Conservation (phyloP, 2,329 filamentous ascomycete genomes). For the Trichoderma brevicompactum region DNA sequence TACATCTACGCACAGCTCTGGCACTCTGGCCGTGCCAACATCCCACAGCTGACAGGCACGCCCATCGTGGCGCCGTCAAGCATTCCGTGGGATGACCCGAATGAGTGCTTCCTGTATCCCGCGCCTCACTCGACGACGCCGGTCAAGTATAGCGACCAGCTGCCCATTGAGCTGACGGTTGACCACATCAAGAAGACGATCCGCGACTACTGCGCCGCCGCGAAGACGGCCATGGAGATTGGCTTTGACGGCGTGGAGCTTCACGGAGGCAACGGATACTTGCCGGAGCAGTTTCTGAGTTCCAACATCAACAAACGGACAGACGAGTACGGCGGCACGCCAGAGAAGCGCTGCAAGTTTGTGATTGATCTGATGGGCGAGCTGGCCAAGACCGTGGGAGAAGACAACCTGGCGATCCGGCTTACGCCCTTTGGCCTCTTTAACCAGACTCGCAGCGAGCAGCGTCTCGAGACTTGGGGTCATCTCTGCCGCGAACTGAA, state of each 20-base stretch:
- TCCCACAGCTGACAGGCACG: slow-evolving; percentile 45
- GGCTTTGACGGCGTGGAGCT: slow-evolving; percentile 55
- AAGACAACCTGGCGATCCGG: slow-evolving; percentile 51
- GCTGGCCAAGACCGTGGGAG: slow-evolving; percentile 49
- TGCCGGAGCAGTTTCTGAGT: slow-evolving; percentile 47
- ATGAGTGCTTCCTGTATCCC: slow-evolving; percentile 46
- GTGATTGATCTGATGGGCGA: slow-evolving; percentile 57
- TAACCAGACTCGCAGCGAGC: slow-evolving; percentile 54
- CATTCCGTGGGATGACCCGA: slow-evolving; percentile 51
- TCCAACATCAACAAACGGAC: slow-evolving; percentile 44
- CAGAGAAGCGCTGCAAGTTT: slow-evolving; percentile 51
- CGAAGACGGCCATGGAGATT: slow-evolving; percentile 54
- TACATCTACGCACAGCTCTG: slow-evolving; percentile 67
- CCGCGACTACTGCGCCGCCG: slow-evolving; percentile 38
- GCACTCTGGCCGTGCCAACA: slow-evolving; percentile 46
- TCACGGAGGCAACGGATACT: slow-evolving; percentile 47
- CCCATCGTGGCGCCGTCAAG: slow-evolving; percentile 46
- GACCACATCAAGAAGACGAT: slow-evolving; percentile 47
- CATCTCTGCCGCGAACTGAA: slow-evolving; percentile 56
- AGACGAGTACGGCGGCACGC: slow-evolving; percentile 43
- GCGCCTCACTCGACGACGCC: slow-evolving; percentile 43
- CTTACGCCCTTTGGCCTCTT: slow-evolving; percentile 56
- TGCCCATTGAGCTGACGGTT: slow-evolving; percentile 43
- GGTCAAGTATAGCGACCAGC: slow-evolving; percentile 44
- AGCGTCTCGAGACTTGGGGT: slow-evolving; percentile 58